Evolutionary conservation across 2,329 filamentous ascomycete genomes (phyloP).

Genomic region (Aspergillus fischeri): DNA sequence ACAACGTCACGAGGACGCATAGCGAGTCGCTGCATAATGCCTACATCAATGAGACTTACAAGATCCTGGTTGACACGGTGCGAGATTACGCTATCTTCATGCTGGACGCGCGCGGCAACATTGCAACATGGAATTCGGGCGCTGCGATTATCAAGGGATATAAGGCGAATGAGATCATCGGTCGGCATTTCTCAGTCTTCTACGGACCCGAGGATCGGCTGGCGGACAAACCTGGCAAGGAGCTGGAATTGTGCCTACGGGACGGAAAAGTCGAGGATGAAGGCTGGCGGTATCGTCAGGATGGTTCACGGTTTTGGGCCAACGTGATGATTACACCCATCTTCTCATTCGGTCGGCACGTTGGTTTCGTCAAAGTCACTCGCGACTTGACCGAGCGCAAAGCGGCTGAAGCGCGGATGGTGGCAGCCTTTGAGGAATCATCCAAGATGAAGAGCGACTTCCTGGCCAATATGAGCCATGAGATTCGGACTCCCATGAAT

Average conservation of each 20-base stretch:
- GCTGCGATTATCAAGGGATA: slow-evolving; percentile 56
- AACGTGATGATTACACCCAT: slow-evolving; percentile 58
- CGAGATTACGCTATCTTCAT: slow-evolving; percentile 63
- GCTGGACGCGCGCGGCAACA: slow-evolving; percentile 52
- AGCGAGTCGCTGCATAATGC: slow-evolving; percentile 26
- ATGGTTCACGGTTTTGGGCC: slow-evolving; percentile 58
- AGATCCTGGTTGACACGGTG: slow-evolving; percentile 58
- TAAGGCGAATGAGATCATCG: slow-evolving; percentile 51
- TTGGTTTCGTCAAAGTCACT: slow-evolving; percentile 58
- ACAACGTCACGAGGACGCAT: slow-evolving; percentile 34
- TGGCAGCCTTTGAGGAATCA: slow-evolving; percentile 58
- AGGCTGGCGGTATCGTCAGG: slow-evolving; percentile 57
- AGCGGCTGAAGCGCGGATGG: slow-evolving; percentile 52
- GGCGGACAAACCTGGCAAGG: slow-evolving; percentile 48
- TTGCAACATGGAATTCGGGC: slow-evolving; percentile 57
- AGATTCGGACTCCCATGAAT: slow-evolving; percentile 63
- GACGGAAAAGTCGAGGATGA: slow-evolving; percentile 57
- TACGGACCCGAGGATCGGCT: slow-evolving; percentile 51
- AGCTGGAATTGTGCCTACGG: slow-evolving; percentile 50
- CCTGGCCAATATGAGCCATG: slow-evolving; percentile 61
- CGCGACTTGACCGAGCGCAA: slow-evolving; percentile 55
- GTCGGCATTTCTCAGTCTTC: slow-evolving; percentile 56
- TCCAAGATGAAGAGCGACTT: slow-evolving; percentile 61
- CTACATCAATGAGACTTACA: slow-evolving; percentile 53
- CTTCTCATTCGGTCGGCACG: slow-evolving; percentile 49